These are phyloP conservation scores for Tephrocybe sp. DNA, from an alignment of 768 basidiomycete species.

Conservation along the genomic window DNA sequence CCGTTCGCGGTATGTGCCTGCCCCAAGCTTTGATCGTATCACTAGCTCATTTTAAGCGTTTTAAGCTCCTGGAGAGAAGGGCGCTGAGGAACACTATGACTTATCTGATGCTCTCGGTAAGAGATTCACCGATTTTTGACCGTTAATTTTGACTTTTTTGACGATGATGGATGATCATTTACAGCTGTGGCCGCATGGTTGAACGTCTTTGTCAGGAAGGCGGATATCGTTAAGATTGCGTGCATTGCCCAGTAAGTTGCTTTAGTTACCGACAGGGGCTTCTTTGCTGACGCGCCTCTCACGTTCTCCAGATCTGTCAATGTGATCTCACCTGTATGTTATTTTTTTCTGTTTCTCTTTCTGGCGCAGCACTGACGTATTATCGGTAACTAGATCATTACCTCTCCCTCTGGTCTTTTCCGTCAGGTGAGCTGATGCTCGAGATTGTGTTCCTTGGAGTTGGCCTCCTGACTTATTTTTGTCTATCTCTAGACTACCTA, in stretches of 20 bases:
- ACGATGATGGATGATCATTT: constrained; percentile 5
- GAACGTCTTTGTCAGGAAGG: constrained; percentile 60
- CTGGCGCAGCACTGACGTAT: neutral
- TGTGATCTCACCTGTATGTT: constrained; percentile 44
- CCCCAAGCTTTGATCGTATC: neutral
- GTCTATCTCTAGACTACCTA: constrained; percentile 42
- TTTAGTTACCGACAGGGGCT: neutral
- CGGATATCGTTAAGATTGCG: constrained; percentile 58
- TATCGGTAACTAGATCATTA: constrained; percentile 35
- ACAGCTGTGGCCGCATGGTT: constrained; percentile 60
- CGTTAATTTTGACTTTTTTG: neutral
- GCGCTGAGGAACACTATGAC: constrained; percentile 55
- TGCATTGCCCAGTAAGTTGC: constrained; percentile 56
- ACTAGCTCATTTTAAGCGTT: neutral
- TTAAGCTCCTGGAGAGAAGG: constrained; percentile 45
- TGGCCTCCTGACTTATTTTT: neutral
- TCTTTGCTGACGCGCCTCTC: neutral
- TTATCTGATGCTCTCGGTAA: constrained; percentile 49
- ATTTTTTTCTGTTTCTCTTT: neutral
- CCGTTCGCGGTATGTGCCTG: constrained; percentile 35
- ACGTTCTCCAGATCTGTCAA: constrained; percentile 36
- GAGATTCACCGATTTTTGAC: constrained; percentile 2
- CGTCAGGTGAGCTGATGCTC: constrained; percentile 23
- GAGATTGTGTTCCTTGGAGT: constrained; percentile 1
- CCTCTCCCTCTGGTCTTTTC: constrained; percentile 42